These are phyloP conservation scores for Trichophyton simii DNA, from an alignment of 2,329 filamentous ascomycete genomes.

Conservation along the genomic window DNA sequence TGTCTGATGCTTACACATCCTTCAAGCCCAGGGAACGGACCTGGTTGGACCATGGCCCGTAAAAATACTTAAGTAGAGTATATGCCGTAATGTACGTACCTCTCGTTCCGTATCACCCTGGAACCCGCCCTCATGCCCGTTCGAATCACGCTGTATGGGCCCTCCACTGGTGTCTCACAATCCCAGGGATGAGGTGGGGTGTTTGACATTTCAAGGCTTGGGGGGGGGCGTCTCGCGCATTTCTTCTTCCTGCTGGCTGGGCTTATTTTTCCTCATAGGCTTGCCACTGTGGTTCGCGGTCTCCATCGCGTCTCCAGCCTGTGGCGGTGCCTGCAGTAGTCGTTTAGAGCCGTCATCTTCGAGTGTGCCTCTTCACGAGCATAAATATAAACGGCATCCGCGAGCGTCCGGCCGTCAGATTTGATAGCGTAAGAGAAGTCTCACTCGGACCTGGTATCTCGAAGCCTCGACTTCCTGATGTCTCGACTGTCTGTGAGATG, in stretches of 20 bases:
- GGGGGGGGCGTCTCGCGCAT: background rate
- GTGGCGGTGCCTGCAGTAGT: constrained; percentile 1
- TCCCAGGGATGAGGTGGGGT: background rate
- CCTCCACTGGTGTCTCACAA: constrained; percentile 2
- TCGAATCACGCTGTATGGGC: too few species aligned
- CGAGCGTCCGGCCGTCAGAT: too few species aligned
- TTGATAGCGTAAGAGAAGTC: too few species aligned
- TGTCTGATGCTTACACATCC: background rate
- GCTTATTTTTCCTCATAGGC: background rate
- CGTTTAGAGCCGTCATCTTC: too few species aligned
- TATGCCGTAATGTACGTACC: background rate
- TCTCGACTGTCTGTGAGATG: too few species aligned
- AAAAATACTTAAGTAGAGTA: background rate
- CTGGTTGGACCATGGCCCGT: background rate
- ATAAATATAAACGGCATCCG: too few species aligned
- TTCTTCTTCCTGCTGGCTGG: background rate
- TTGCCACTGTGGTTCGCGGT: background rate
- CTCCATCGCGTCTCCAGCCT: background rate
- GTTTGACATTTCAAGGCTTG: background rate
- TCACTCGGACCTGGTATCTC: too few species aligned
- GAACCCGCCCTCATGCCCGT: background rate
- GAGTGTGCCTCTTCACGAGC: too few species aligned
- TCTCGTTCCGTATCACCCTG: background rate
- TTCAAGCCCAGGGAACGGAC: background rate
- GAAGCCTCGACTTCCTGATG: too few species aligned